phyloP scores from a whole-genome alignment of 371 early-diverging fungal genomes.

The Lichtheimia corymbifera region DNA sequence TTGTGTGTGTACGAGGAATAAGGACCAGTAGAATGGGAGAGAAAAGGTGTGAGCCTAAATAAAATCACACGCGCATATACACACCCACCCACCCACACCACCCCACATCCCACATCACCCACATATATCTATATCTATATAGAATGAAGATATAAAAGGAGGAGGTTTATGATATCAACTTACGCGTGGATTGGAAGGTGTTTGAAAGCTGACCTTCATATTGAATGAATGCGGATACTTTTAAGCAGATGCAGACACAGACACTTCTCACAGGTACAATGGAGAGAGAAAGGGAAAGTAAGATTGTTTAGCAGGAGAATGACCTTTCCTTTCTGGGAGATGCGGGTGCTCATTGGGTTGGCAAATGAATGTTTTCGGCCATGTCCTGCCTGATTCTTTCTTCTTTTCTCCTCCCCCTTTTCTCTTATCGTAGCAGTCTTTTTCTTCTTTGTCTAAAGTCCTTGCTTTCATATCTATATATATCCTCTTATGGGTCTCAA shows the following conservation, averaged over 20 bases:
- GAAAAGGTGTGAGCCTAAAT: not conserved
- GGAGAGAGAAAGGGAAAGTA: not conserved
- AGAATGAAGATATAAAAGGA: too few species aligned
- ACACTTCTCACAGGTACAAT: not conserved
- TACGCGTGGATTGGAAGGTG: slow-evolving; percentile 2
- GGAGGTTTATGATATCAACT: not conserved
- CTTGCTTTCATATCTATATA: not conserved
- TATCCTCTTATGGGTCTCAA: slow-evolving; percentile 54
- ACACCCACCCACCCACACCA: not conserved
- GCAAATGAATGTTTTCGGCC: too few species aligned
- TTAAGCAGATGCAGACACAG: not conserved
- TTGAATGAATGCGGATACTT: not conserved
- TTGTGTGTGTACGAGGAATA: not conserved
- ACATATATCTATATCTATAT: too few species aligned
- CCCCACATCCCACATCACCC: too few species aligned
- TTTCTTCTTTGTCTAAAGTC: not conserved
- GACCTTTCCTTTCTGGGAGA: too few species aligned
- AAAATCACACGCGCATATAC: not conserved
- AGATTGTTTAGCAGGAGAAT: too few species aligned
- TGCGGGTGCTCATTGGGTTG: too few species aligned
- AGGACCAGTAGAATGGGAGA: not conserved
- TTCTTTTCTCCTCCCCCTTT: slow-evolving; percentile 4
- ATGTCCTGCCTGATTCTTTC: not conserved
- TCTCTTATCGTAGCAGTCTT: slow-evolving; percentile 2
- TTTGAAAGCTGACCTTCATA: slow-evolving; percentile 3